Conservation (phyloP, 805 yeast genomes). For the Blastobotrys parvus region DNA sequence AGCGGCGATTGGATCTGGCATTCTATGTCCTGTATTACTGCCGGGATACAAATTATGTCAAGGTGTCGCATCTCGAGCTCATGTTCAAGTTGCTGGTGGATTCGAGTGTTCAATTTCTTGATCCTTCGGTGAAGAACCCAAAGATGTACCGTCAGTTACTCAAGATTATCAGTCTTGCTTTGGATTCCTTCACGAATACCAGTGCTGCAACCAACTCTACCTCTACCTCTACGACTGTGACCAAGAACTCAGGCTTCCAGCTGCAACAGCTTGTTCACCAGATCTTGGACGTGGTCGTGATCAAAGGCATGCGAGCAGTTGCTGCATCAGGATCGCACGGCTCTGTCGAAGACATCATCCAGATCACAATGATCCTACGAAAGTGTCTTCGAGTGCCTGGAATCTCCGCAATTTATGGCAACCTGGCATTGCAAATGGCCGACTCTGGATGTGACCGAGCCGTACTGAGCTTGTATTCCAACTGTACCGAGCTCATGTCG, state of each 20-base stretch:
- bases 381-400: constrained; percentile 36
- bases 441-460: constrained; percentile 56
- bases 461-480: constrained; percentile 56
- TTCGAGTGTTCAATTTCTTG: constrained; percentile 29
- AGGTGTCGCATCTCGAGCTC: constrained; percentile 32
- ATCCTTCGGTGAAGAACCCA: constrained; percentile 26
- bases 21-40: constrained; percentile 35
- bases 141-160: constrained; percentile 22
- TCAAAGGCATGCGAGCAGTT: constrained; percentile 55
- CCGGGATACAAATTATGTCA: constrained; percentile 8
- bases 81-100: constrained; percentile 22
- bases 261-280: constrained; percentile 26
- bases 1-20: constrained; percentile 59
- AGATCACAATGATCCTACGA: constrained; percentile 58
- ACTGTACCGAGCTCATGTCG: constrained; percentile 52
- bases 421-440: constrained; percentile 44
- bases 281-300: constrained; percentile 52
- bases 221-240: not conserved
- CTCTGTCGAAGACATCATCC: constrained; percentile 50
- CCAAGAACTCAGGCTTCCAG: constrained; percentile 13
- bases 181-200: constrained; percentile 10
- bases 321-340: constrained; percentile 21
- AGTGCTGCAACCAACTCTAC: not conserved
- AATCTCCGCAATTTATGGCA: constrained; percentile 21
- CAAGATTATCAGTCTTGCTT: constrained; percentile 17